Evolutionary conservation across 2,329 filamentous ascomycete species (phyloP).

Genomic region (Lasiodiplodia citricola): DNA sequence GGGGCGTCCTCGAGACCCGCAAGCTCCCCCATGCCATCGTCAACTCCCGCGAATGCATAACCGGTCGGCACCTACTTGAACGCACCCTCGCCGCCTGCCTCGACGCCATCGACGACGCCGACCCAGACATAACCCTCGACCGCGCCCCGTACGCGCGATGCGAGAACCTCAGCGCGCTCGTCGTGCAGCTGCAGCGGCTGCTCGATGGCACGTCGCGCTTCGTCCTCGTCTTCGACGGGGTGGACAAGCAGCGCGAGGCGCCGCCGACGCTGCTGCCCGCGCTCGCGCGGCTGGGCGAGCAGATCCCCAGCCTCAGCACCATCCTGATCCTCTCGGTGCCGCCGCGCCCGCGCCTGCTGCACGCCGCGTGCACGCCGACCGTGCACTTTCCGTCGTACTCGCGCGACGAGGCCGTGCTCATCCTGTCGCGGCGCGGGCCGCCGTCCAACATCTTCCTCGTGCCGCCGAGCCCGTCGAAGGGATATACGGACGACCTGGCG

Average conservation of each 20-base stretch:
- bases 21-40: slow-evolving; percentile 64
- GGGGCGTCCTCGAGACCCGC: slow-evolving; percentile 62
- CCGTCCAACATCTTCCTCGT: slow-evolving; percentile 55
- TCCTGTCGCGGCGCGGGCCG: slow-evolving; percentile 61
- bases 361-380: slow-evolving; percentile 72
- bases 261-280: slow-evolving; percentile 79
- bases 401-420: slow-evolving; percentile 77
- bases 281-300: slow-evolving; percentile 77
- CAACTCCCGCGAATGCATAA: slow-evolving; percentile 77
- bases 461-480: slow-evolving; percentile 47
- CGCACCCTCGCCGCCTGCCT: slow-evolving; percentile 63
- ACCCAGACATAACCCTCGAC: slow-evolving; percentile 42
- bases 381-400: slow-evolving; percentile 85
- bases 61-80: slow-evolving; percentile 77
- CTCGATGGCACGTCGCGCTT: slow-evolving; percentile 62
- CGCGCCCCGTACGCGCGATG: slow-evolving; percentile 65
- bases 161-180: slow-evolving; percentile 79
- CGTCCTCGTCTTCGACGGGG: slow-evolving; percentile 83
- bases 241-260: slow-evolving; percentile 83
- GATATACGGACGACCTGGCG: slow-evolving; percentile 54
- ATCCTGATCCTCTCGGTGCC: slow-evolving; percentile 79
- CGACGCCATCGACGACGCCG: slow-evolving; percentile 54
- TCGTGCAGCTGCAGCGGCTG: slow-evolving; percentile 72
- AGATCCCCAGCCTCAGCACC: slow-evolving; percentile 80
- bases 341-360: slow-evolving; percentile 71